These are phyloP conservation scores for Aspergillus saccharolyticus DNA, from an alignment of 495 filamentous ascomycete genomes.

Conservation along the genomic window DNA sequence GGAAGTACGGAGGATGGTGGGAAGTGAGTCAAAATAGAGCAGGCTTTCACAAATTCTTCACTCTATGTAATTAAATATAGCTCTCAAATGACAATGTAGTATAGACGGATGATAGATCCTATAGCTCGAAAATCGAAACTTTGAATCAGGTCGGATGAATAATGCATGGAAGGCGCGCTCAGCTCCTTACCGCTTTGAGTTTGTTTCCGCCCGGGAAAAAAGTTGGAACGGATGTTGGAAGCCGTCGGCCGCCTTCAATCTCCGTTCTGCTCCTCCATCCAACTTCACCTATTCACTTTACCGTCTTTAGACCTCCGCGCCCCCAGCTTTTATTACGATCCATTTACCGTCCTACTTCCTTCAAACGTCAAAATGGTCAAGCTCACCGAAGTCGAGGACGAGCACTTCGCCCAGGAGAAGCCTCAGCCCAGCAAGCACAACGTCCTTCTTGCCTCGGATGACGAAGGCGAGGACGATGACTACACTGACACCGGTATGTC, in stretches of 20 bases:
- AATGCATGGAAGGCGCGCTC: conserved; percentile 17
- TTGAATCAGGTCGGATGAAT: not conserved
- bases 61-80: conserved; percentile 21
- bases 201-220: conserved; percentile 37
- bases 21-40: conserved; percentile 10
- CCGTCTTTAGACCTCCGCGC: conserved; percentile 6
- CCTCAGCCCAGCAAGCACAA: conserved; percentile 54
- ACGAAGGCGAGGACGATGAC: conserved; percentile 67
- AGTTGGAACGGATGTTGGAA: conserved; percentile 36
- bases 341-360: conserved; percentile 1
- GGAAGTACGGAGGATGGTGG: not conserved
- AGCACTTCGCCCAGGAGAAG: conserved; percentile 76
- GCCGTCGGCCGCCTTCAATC: conserved; percentile 25
- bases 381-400: conserved; percentile 91
- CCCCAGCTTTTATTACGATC: not conserved
- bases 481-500: conserved; percentile 81
- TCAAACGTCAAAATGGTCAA: conserved; percentile 75
- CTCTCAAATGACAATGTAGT: conserved; percentile 8
- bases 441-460: conserved; percentile 55
- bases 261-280: conserved; percentile 13
- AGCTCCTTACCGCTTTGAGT: conserved; percentile 40
- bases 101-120: conserved; percentile 1
- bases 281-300: conserved; percentile 11
- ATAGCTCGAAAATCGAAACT: too few species aligned
- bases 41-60: conserved; percentile 12